Evolutionary conservation across 208 protist genomes (phyloP), one percentile per base, ranked within the genome.

Genomic region (Trypanosoma brucei): DNA sequence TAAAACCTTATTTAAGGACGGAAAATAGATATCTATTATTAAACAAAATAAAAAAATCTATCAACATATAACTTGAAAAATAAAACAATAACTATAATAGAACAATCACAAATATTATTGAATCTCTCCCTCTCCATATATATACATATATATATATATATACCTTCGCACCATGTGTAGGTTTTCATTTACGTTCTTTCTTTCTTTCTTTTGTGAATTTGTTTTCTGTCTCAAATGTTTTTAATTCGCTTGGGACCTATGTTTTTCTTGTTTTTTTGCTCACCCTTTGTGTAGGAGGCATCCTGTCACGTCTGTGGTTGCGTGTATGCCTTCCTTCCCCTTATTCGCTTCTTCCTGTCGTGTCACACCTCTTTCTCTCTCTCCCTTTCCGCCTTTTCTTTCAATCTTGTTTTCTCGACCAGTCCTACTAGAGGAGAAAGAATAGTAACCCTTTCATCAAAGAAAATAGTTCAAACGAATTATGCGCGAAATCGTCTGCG

Each of bases 401-500:
- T 38, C 50, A 33, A 35, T 42, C 49, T 49, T 62, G 13, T 36
- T 34, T n/a, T n/a, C 50, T 8, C 8, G 6, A 6, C 9, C 50
- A 8, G 50, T 0, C 9, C 50, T 34, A 48, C 9, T n/a, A 57
- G 11, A 30, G 3, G 14, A 60, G 34, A 31, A 76, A 31, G 3
- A 45, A 60, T 40, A 48, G 59, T 14, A 71, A 72, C 45, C 14
- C 11, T 31, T 50, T 40, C 13, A 62, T 11, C 14, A 39, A n/a
- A 4, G 65, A 59, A 54, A 36, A 50, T 61, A 62, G 59, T 34
- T n/a, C 50, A 54, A 54, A 8, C n/a, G 9, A 7, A 54, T 54
- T 11, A 99, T 99, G 83, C 76, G 83, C 49, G 84, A 89, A 67
- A 91, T 89, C 68, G 78, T 88, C 39, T 93, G 72, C 59, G 76